Evolutionary conservation across 129 eudicot species (phyloP).

Genomic region (Chrysanthemum makinoi): DNA sequence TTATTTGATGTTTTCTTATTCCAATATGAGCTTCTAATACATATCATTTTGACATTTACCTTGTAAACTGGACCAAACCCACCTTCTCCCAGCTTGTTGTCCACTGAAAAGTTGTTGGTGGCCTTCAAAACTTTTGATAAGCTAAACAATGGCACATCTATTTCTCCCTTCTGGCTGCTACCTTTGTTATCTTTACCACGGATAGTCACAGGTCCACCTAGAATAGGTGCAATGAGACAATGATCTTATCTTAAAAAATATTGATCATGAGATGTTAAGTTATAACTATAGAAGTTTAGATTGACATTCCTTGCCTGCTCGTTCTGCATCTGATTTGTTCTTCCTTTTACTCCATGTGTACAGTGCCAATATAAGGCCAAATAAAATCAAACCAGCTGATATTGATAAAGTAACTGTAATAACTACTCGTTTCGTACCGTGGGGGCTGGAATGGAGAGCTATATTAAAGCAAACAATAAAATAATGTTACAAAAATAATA

Average conservation of each 20-base stretch:
- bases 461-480: too few species aligned
- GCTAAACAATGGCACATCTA: slow-evolving; percentile 20
- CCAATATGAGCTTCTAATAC: too few species aligned
- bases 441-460: too few species aligned
- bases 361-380: slow-evolving; percentile 8
- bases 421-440: too few species aligned
- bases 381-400: not conserved
- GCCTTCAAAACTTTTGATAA: slow-evolving; percentile 8
- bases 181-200: slow-evolving; percentile 3
- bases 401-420: not conserved
- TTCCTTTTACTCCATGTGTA: not conserved
- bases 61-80: slow-evolving; percentile 25
- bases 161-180: not conserved
- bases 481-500: too few species aligned
- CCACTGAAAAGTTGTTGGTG: slow-evolving; percentile 14
- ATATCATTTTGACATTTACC: not conserved
- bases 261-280: not conserved
- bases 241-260: not conserved
- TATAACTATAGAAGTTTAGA: not conserved
- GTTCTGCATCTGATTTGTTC: slow-evolving; percentile 2
- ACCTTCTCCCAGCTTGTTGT: slow-evolving; percentile 25
- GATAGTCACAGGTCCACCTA: not conserved
- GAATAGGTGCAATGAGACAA: not conserved
- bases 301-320: slow-evolving; percentile 15
- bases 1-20: too few species aligned